These are phyloP conservation scores for Rhazya stricta DNA, from an alignment of 257 asterid species.

Conservation along the genomic window DNA sequence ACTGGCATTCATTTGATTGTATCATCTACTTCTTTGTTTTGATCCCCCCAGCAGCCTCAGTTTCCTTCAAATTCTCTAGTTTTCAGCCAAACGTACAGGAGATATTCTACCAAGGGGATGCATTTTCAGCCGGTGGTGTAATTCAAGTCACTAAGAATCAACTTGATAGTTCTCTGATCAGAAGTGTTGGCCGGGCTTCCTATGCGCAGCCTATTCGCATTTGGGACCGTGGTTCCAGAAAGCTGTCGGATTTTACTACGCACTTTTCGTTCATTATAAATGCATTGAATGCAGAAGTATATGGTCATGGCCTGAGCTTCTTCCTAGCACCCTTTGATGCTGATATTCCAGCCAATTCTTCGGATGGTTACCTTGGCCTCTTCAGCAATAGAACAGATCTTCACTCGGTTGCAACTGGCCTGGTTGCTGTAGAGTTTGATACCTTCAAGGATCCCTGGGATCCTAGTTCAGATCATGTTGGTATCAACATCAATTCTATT, in stretches of 20 bases:
- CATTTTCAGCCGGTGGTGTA: constrained; percentile 3
- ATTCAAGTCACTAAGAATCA: constrained; percentile 13
- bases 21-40: neutral
- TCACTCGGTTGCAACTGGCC: neutral
- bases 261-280: constrained; percentile 25
- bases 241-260: constrained; percentile 26
- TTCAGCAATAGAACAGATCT: neutral
- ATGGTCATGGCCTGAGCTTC: constrained; percentile 26
- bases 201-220: constrained; percentile 22
- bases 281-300: neutral
- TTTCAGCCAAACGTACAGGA: constrained; percentile 2
- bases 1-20: neutral
- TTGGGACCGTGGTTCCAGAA: constrained; percentile 27
- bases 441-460: constrained; percentile 25
- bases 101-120: constrained; percentile 15
- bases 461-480: constrained; percentile 34
- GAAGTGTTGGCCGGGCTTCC: constrained; percentile 32
- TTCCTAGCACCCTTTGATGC: constrained; percentile 26
- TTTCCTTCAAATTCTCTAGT: constrained; percentile 13
- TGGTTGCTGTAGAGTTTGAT: constrained; percentile 31
- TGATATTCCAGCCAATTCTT: constrained; percentile 17
- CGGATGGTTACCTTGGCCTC: constrained; percentile 21
- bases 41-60: neutral
- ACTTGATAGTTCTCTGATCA: neutral
- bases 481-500: constrained; percentile 28